Evolutionary conservation across 1,139 yeast genomes (phyloP).

Genomic region (Yamadazyma taylorii): DNA sequence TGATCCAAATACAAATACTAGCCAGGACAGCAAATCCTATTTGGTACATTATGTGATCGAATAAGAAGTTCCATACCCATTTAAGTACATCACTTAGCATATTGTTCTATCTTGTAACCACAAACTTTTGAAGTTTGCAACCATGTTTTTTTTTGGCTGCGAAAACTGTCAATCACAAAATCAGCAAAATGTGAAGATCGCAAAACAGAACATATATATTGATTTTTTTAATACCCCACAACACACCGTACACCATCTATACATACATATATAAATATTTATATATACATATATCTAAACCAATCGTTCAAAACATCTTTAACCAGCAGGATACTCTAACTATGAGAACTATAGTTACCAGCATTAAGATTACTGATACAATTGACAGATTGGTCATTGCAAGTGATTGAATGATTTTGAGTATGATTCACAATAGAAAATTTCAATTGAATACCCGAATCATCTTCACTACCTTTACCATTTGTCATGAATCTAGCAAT

Average conservation of each 20-base stretch:
- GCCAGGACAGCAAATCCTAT: no score
- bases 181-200: neutral
- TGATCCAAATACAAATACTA: no score
- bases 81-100: neutral
- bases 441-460: constrained; percentile 68
- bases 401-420: constrained; percentile 5
- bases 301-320: no score
- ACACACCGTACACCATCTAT: no score
- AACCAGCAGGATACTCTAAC: no score
- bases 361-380: constrained; percentile 16
- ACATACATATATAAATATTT: constrained; percentile 1
- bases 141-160: neutral
- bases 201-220: neutral
- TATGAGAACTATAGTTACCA: constrained; percentile 15
- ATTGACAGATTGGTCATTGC: constrained; percentile 14
- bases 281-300: no score
- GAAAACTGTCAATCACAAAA: neutral
- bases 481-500: constrained; percentile 72
- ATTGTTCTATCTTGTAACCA: neutral
- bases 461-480: constrained; percentile 62
- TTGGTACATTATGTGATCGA: neutral
- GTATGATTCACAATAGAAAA: constrained; percentile 42
- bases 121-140: neutral
- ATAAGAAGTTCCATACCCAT: neutral
- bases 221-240: no score